A percentile compares a stretch with the other conserved stretches of the same genome.
Evolutionary conservation across 106 monocot genomes (phyloP).

Genomic region (Acanthochlamys bracteata): DNA sequence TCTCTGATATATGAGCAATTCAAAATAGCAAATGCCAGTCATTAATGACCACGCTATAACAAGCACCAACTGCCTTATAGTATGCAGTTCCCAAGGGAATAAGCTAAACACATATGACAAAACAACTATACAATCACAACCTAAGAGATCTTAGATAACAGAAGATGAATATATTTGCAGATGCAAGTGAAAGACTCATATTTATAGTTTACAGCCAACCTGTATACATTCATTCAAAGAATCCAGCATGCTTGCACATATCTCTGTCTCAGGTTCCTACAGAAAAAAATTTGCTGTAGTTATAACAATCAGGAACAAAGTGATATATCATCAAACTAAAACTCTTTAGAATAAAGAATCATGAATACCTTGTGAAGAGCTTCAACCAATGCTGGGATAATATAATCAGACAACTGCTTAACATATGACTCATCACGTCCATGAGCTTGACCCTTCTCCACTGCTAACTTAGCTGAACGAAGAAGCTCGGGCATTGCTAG

Average conservation of each 20-base stretch:
- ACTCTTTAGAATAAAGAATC: not conserved
- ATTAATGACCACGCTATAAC: no score
- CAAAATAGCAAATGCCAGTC: no score
- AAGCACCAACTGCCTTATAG: no score
- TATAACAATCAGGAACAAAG: not conserved
- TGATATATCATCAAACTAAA: not conserved
- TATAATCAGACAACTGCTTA: conserved; percentile 87
- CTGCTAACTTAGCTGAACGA: conserved; percentile 80
- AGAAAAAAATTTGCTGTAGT: not conserved
- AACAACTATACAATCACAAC: no score
- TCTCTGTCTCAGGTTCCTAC: conserved; percentile 89
- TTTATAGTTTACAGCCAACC: conserved; percentile 19
- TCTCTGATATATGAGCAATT: no score
- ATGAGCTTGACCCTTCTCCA: conserved; percentile 79
- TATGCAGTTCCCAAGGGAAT: no score
- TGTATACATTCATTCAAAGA: conserved; percentile 89
- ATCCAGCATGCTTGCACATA: conserved; percentile 84
- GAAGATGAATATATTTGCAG: no score
- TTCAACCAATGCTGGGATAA: conserved; percentile 85
- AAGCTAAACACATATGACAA: no score
- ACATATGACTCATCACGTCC: conserved; percentile 88
- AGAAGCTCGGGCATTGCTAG: conserved; percentile 95
- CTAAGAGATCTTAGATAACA: no score
- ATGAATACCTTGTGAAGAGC: conserved; percentile 74
- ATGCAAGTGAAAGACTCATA: no score